These are phyloP conservation scores for Prototheca stagnorum DNA, from an alignment of 163 green algal genomes.

Conservation along the genomic window DNA sequence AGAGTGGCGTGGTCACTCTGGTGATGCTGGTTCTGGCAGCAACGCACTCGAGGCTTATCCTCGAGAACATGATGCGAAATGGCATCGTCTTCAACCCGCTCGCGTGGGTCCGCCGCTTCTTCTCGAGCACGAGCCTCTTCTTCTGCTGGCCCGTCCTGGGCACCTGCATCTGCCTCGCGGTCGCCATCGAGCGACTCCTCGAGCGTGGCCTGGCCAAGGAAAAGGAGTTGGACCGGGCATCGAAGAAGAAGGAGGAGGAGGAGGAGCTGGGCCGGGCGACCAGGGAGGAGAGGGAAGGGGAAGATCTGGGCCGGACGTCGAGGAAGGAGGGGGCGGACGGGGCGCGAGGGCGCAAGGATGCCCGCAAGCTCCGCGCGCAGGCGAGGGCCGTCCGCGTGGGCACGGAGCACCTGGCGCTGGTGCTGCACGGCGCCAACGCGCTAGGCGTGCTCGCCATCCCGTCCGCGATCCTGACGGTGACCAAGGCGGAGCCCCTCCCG, in stretches of 20 bases:
- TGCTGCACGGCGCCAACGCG: constrained; percentile 34
- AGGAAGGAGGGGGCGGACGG: neutral
- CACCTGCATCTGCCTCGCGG: constrained; percentile 78
- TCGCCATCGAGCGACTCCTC: too few species aligned
- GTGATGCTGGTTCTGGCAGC: constrained; percentile 58
- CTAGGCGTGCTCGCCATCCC: constrained; percentile 23
- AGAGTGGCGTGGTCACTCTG: constrained; percentile 67
- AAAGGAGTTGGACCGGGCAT: too few species aligned
- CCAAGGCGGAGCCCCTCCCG: constrained; percentile 15
- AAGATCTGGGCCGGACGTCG: too few species aligned
- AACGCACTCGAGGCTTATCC: constrained; percentile 69
- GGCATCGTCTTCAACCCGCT: constrained; percentile 53
- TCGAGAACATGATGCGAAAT: constrained; percentile 91
- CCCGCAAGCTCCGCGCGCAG: neutral
- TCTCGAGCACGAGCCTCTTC: constrained; percentile 85
- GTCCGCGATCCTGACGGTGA: constrained; percentile 27
- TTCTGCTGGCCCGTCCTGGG: constrained; percentile 85
- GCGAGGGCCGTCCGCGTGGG: neutral
- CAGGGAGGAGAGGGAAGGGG: too few species aligned
- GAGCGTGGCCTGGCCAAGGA: too few species aligned
- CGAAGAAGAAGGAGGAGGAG: too few species aligned
- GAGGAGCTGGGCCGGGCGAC: too few species aligned
- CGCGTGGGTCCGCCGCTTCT: constrained; percentile 51
- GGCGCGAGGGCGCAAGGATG: neutral
- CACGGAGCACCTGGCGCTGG: constrained; percentile 31